Evolutionary conservation across 495 filamentous ascomycete genomes (phyloP), one percentile per base, ranked within the genome.

Genomic region (Trypethelium eluteriae): DNA sequence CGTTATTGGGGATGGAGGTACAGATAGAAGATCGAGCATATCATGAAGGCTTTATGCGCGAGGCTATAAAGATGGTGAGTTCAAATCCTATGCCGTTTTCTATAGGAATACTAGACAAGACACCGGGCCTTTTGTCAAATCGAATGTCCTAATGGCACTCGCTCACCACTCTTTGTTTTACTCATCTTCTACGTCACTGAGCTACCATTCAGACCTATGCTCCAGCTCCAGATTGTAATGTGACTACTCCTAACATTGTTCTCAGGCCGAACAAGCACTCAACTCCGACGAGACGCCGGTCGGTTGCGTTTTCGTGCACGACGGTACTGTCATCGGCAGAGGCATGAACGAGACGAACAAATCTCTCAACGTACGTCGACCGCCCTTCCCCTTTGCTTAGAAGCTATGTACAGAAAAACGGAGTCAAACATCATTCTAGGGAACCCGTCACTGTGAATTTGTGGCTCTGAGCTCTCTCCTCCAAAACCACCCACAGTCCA

Each of bases 311-410:
- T 84, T 98, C 57, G 92, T 97, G 0, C 80, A 91, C 73, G 72
- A 87, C 44, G 83, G 82, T 65, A 76, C 84, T 59, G 82, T 96
- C 66, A 89, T 98, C 70, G 93, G 89, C 5, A 80, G 78, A 64
- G 94, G 94, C 62, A 96, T 94, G 90, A 98, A 98, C 70, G 93
- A 93, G 36, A 98, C 94, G 38, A 98, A 98, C 73, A 81, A 88
- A 64, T 93, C 89, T 9, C 85, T 89, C 74, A 88, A 88, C 77
- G 85, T 87, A 75, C 35, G 81, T 73, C 18, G n/a, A 25, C 10
- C 62, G 39, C 18, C 3, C 56, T 34, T 50, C 47, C 16, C 64
- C 25, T 6, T 36, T n/a, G 34, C 50, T 36, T n/a, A 56, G 35
- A 32, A 39, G 25, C 65, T 3, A 25, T 35, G 38, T 38, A 7